These are phyloP conservation scores for Fusarium drepaniforme DNA, from an alignment of 2,329 filamentous ascomycete species.

Conservation along the genomic window DNA sequence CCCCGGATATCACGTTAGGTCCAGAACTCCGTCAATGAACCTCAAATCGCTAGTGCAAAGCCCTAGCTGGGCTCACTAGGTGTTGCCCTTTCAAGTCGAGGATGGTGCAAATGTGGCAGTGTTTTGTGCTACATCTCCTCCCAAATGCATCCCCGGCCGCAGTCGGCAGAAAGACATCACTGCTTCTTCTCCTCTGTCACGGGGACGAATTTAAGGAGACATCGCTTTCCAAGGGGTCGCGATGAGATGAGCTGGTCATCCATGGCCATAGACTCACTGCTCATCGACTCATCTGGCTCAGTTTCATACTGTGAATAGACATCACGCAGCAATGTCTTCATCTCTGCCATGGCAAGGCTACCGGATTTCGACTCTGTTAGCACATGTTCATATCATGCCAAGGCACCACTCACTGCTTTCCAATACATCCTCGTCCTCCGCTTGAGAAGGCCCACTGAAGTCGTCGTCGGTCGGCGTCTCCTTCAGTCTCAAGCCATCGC, in stretches of 20 bases:
- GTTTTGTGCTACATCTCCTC: neutral
- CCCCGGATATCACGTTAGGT: neutral
- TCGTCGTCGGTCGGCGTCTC: conserved; percentile 76
- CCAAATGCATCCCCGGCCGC: neutral
- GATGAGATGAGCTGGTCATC: conserved; percentile 77
- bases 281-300: conserved; percentile 65
- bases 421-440: conserved; percentile 74
- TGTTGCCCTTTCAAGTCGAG: neutral
- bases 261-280: conserved; percentile 70
- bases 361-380: neutral
- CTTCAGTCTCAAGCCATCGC: conserved; percentile 82
- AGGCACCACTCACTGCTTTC: conserved; percentile 69
- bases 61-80: neutral
- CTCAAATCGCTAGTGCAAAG: neutral
- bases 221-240: conserved; percentile 70
- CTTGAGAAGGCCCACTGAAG: conserved; percentile 75
- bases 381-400: neutral
- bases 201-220: conserved; percentile 64
- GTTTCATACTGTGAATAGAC: conserved; percentile 72
- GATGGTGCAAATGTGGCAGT: neutral
- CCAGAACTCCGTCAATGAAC: neutral
- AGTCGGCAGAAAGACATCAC: neutral
- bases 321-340: conserved; percentile 74
- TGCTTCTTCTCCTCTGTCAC: conserved; percentile 26
- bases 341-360: conserved; percentile 72